These are phyloP conservation scores for Staphylotrichum longicolle DNA, from an alignment of 495 filamentous ascomycete genomes.

Conservation along the genomic window DNA sequence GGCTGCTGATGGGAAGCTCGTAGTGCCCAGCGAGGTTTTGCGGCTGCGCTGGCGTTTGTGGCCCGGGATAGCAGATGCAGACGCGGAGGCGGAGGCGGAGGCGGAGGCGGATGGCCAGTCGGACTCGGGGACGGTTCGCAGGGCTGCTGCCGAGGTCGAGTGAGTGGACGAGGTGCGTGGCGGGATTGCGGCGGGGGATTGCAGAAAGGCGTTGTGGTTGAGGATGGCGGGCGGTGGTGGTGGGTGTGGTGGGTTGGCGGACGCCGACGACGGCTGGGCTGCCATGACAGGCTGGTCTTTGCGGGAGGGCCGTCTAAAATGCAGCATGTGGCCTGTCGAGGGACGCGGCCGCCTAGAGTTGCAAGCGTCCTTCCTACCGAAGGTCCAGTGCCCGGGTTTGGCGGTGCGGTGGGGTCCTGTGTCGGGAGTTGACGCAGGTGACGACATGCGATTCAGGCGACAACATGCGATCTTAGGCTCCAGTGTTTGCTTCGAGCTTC, in stretches of 20 bases:
- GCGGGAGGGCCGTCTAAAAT: slow-evolving; percentile 24
- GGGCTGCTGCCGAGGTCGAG: slow-evolving; percentile 40
- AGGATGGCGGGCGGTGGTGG: slow-evolving; percentile 3
- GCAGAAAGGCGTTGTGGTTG: slow-evolving; percentile 38
- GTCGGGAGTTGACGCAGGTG: slow-evolving; percentile 19
- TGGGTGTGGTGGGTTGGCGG: background rate
- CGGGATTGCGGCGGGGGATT: slow-evolving; percentile 68
- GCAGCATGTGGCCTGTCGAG: slow-evolving; percentile 21
- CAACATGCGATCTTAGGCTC: slow-evolving; percentile 21
- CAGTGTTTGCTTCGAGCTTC: background rate
- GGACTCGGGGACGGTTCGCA: slow-evolving; percentile 55
- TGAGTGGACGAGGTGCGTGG: slow-evolving; percentile 66
- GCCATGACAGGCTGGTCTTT: slow-evolving; percentile 35
- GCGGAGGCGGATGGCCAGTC: slow-evolving; percentile 49
- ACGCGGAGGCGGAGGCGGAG: slow-evolving; percentile 3
- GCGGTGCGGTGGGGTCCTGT: slow-evolving; percentile 16
- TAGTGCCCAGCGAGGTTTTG: slow-evolving; percentile 27
- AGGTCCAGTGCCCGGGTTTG: slow-evolving; percentile 8
- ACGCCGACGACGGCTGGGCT: slow-evolving; percentile 18
- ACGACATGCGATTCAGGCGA: slow-evolving; percentile 24
- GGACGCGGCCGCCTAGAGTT: background rate
- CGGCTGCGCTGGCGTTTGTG: slow-evolving; percentile 37
- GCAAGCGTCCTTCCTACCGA: background rate
- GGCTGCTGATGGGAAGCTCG: slow-evolving; percentile 31
- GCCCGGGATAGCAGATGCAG: slow-evolving; percentile 4